phyloP scores from a whole-genome alignment of 306 rosid genomes.

The Trifolium pratense region DNA sequence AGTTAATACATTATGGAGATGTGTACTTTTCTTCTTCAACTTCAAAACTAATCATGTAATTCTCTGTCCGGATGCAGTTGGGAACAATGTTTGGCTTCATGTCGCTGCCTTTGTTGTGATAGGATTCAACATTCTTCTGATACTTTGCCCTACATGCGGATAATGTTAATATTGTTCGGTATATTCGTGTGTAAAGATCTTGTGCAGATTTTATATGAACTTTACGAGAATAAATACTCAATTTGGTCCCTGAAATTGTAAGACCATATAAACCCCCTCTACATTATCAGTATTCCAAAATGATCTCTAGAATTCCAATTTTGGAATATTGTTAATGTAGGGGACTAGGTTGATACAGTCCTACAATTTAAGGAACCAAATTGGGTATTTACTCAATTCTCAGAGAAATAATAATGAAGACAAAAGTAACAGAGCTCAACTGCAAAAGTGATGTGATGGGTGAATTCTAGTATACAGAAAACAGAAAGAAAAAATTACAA shows the following conservation, averaged over 20 bases:
- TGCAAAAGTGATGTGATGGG: slow-evolving; percentile 29
- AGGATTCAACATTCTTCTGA: slow-evolving; percentile 98
- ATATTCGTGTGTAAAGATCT: slow-evolving; percentile 16
- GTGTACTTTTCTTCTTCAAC: slow-evolving; percentile 96
- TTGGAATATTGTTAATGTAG: neutral
- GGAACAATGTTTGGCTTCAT: slow-evolving; percentile 98
- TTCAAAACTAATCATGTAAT: slow-evolving; percentile 92
- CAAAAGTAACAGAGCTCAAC: slow-evolving; percentile 22
- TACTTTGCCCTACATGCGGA: slow-evolving; percentile 79
- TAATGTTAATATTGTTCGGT: slow-evolving; percentile 36
- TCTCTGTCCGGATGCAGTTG: slow-evolving; percentile 96
- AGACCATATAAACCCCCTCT: neutral
- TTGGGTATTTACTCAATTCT: neutral
- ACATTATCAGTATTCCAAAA: neutral
- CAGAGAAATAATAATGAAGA: slow-evolving; percentile 22
- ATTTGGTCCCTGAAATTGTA: neutral
- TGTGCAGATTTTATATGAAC: slow-evolving; percentile 25
- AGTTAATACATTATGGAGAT: too few species aligned
- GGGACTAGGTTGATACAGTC: neutral
- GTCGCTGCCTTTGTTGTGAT: slow-evolving; percentile 82
- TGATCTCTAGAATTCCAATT: neutral
- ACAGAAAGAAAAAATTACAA: slow-evolving; percentile 22
- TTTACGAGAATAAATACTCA: neutral
- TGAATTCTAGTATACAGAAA: neutral
- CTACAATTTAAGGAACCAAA: neutral